A percentile compares a stretch with the other conserved stretches of the same genome.
Evolutionary conservation across 75 land plant species (phyloP).

Genomic region (Picea sitchensis): DNA sequence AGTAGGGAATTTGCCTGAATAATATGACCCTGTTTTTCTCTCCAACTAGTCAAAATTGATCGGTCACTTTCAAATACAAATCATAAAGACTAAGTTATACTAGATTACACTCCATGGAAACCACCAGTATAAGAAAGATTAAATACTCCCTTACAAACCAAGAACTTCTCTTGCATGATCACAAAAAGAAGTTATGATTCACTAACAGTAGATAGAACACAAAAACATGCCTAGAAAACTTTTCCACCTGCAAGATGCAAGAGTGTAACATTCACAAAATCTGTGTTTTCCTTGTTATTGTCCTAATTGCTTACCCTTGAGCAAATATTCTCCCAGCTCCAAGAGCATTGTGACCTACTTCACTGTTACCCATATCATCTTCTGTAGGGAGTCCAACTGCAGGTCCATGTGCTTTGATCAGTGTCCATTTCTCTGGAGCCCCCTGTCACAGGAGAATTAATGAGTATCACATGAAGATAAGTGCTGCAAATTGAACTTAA

Average conservation of each 20-base stretch:
- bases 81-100: too few relatives aligned
- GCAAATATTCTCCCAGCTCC: conserved; percentile 94
- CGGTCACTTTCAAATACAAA: too few relatives aligned
- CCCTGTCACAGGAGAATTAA: conserved; percentile 23
- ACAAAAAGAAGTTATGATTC: not conserved
- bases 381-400: conserved; percentile 94
- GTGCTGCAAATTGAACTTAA: not conserved
- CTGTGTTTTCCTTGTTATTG: not conserved
- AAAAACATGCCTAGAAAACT: too few relatives aligned
- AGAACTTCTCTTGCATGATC: not conserved
- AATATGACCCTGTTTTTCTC: too few relatives aligned
- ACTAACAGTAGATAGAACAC: too few relatives aligned
- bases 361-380: conserved; percentile 99
- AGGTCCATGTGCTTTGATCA: conserved; percentile 83
- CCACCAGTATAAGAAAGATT: not conserved
- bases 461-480: not conserved
- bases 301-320: conserved; percentile 66
- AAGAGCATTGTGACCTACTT: conserved; percentile 97
- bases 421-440: conserved; percentile 84
- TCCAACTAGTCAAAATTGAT: too few relatives aligned
- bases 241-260: too few relatives aligned
- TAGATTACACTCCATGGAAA: too few relatives aligned
- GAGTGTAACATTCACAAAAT: too few relatives aligned
- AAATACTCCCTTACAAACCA: not conserved
- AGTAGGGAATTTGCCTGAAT: too few relatives aligned